A percentile compares a stretch with the other conserved stretches of the same genome.
Evolutionary conservation across 345 rosid genomes (phyloP).

Genomic region (Lepidium africanum): DNA sequence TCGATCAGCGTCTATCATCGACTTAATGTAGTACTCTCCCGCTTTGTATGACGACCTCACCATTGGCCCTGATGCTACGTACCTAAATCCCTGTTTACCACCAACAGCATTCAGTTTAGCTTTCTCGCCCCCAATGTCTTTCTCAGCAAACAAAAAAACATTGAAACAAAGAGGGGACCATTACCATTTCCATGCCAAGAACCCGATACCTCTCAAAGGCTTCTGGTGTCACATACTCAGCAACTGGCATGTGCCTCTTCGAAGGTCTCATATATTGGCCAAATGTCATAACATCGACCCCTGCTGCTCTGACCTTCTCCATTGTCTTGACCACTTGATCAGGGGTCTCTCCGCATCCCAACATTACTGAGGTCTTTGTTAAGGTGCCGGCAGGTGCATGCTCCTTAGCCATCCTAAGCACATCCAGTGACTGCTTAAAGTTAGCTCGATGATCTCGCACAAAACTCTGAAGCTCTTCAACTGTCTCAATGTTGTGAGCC

Average conservation of each 20-base stretch:
- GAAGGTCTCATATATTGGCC: slow-evolving; percentile 99
- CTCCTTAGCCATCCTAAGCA: slow-evolving; percentile 79
- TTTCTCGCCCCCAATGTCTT: neutral
- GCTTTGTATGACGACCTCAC: slow-evolving; percentile 99
- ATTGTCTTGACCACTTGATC: slow-evolving; percentile 82
- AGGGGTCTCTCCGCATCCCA: slow-evolving; percentile 99
- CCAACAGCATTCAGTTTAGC: neutral
- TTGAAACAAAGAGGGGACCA: neutral
- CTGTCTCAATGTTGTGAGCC: slow-evolving; percentile 98
- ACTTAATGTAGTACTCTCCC: slow-evolving; percentile 93
- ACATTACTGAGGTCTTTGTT: slow-evolving; percentile 92
- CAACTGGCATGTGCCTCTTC: slow-evolving; percentile 93
- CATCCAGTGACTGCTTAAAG: slow-evolving; percentile 89
- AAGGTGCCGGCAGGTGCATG: slow-evolving; percentile 73
- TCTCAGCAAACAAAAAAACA: neutral
- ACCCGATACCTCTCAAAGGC: slow-evolving; percentile 80
- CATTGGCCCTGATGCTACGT: slow-evolving; percentile 98
- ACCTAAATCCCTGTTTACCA: slow-evolving; percentile 78
- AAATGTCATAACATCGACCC: slow-evolving; percentile 97
- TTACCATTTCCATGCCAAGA: slow-evolving; percentile 97
- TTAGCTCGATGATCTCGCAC: slow-evolving; percentile 95
- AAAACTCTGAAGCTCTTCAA: slow-evolving; percentile 82
- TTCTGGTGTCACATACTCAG: slow-evolving; percentile 89
- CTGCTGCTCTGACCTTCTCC: slow-evolving; percentile 96
- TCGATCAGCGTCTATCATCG: slow-evolving; percentile 92